Conservation (phyloP, 257 asterid genomes). For the Solanum ossicruentum region DNA sequence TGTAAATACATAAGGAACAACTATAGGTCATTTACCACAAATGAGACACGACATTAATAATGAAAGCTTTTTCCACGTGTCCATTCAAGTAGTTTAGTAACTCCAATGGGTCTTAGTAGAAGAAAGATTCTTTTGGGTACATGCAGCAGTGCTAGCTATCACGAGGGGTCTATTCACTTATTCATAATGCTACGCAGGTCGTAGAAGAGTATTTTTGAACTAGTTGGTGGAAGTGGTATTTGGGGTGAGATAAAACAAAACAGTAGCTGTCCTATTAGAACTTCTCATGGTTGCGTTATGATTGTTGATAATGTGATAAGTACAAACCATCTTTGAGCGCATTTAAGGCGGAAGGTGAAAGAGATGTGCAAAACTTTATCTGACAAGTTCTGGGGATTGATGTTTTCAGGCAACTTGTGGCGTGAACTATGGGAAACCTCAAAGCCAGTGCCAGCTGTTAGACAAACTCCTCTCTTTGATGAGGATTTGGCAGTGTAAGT, state of each 20-base stretch:
- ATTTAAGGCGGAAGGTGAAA: not conserved
- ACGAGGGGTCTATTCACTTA: not conserved
- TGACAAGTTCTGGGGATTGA: not conserved
- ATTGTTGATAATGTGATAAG: not conserved
- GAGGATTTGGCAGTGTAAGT: conserved; percentile 98
- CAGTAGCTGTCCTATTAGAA: not conserved
- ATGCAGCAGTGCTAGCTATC: not conserved
- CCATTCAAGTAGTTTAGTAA: not conserved
- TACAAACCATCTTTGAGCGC: not conserved
- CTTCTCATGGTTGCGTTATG: not conserved
- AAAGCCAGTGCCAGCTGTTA: conserved; percentile 84
- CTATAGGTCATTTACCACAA: not conserved
- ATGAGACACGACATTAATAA: not conserved
- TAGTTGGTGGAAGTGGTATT: not conserved
- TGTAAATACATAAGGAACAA: not conserved
- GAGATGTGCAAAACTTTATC: not conserved
- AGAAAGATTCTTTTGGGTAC: not conserved
- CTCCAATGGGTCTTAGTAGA: not conserved
- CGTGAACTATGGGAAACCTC: conserved; percentile 97
- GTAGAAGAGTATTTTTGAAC: not conserved
- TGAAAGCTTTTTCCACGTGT: not conserved
- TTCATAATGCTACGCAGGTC: not conserved
- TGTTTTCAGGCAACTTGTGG: conserved; percentile 83
- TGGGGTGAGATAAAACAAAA: not conserved
- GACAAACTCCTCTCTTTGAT: conserved; percentile 86